Conservation (phyloP, 208 protist genomes). For the Balamuthia mandrillaris region DNA sequence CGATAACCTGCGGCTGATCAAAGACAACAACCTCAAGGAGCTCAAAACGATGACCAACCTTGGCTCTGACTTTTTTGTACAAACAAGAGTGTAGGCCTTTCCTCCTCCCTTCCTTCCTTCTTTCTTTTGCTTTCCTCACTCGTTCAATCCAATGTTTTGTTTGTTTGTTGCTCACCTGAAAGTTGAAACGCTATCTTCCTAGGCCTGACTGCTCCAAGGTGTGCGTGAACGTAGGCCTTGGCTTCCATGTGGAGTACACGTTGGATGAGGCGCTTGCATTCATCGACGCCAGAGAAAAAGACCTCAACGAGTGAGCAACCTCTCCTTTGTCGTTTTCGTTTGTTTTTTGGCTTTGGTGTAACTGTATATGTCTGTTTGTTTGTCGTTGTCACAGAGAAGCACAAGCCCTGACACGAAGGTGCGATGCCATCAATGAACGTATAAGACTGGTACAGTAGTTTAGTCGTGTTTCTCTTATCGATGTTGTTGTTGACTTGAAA, state of each 20-base stretch:
- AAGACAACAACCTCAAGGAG: not conserved
- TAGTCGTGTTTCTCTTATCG: not conserved
- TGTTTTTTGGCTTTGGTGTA: not conserved
- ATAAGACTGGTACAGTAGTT: not conserved
- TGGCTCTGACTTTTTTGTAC: conserved; percentile 1
- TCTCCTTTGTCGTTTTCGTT: not conserved
- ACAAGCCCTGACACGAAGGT: not conserved
- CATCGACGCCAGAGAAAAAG: not conserved
- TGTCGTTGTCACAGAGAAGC: not conserved
- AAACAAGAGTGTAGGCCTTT: not conserved
- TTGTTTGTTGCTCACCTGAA: not conserved
- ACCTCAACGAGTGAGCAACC: not conserved
- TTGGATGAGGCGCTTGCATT: not conserved
- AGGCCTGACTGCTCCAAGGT: not conserved
- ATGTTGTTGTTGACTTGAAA: too few species aligned
- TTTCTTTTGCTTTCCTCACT: not conserved
- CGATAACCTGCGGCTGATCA: not conserved
- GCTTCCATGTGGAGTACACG: conserved; percentile 14
- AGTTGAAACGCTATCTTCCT: not conserved
- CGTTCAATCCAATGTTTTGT: not conserved
- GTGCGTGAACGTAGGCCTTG: not conserved
- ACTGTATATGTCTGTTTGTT: not conserved
- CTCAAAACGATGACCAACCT: not conserved
- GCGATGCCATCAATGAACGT: not conserved
- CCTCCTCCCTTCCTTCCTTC: not conserved